Percentiles rank a stretch among this genome's conserved stretches.
phyloP scores from a whole-genome alignment of 2,329 filamentous ascomycete genomes.

The Stachybotrys chlorohalonatus region DNA sequence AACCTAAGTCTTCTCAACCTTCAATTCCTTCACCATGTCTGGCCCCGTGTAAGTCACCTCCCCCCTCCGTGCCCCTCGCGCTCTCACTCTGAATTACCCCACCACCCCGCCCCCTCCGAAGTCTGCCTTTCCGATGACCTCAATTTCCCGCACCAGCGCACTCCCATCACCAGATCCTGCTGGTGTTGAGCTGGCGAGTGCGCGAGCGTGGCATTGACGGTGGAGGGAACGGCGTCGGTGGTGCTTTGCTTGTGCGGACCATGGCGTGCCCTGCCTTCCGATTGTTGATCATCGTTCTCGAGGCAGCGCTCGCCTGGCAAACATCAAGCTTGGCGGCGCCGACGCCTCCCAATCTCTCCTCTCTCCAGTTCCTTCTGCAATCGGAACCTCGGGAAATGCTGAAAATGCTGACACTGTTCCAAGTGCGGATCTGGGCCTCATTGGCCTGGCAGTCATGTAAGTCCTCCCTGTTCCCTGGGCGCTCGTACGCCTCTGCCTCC shows the following conservation, averaged over 20 bases:
- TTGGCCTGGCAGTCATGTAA: conserved; percentile 85
- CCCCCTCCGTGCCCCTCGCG: conserved; percentile 9
- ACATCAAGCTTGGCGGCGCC: conserved; percentile 61
- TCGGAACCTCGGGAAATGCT: conserved; percentile 17
- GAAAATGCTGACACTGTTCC: conserved; percentile 46
- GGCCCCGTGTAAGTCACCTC: conserved; percentile 54
- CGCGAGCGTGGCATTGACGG: background rate
- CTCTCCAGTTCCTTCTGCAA: conserved; percentile 12
- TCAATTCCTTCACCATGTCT: conserved; percentile 42
- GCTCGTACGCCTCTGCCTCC: conserved; percentile 3
- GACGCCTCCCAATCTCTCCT: conserved; percentile 24
- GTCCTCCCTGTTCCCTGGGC: conserved; percentile 17
- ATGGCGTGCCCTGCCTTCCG: background rate
- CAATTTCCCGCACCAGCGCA: conserved; percentile 22
- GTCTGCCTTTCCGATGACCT: conserved; percentile 16
- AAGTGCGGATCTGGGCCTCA: conserved; percentile 85
- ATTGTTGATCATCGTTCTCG: conserved; percentile 10
- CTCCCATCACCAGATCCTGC: conserved; percentile 10
- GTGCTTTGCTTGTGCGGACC: background rate
- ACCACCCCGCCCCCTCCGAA: conserved; percentile 26
- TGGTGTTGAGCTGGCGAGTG: conserved; percentile 6
- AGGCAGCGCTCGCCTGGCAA: conserved; percentile 63
- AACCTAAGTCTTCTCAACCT: background rate
- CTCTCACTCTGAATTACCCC: conserved; percentile 22
- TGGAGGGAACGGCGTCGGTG: background rate